These are phyloP conservation scores for Mycena latifolia DNA, from an alignment of 768 basidiomycete genomes.

Conservation along the genomic window DNA sequence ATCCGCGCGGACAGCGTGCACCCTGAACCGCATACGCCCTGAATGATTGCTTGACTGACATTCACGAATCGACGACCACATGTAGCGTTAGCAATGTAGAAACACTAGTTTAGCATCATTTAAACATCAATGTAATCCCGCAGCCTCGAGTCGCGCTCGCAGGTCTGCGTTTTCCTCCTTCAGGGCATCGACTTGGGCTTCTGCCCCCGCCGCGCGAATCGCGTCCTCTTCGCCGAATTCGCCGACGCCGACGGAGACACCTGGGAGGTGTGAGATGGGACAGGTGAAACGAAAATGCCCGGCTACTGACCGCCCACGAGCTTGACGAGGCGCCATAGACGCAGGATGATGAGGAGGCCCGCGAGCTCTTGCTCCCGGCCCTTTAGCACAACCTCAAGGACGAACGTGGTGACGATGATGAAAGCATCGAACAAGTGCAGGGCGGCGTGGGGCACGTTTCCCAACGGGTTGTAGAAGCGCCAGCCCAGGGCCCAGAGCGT, in stretches of 20 bases:
- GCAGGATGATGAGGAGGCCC: conserved; percentile 76
- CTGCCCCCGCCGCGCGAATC: conserved; percentile 62
- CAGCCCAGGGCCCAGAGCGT: conserved; percentile 74
- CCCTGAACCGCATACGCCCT: not conserved
- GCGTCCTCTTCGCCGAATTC: conserved; percentile 71
- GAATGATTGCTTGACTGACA: not conserved
- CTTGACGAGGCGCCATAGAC: conserved; percentile 86
- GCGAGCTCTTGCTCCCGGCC: conserved; percentile 81
- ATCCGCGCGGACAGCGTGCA: conserved; percentile 24
- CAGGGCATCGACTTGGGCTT: conserved; percentile 59
- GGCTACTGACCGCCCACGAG: conserved; percentile 64
- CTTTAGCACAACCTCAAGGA: conserved; percentile 76
- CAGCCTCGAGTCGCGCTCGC: conserved; percentile 48
- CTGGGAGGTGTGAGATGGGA: conserved; percentile 48
- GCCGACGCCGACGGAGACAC: conserved; percentile 81
- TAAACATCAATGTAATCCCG: conserved; percentile 18
- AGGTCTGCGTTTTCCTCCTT: conserved; percentile 69
- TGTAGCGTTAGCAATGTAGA: conserved; percentile 33
- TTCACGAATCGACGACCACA: conserved; percentile 18
- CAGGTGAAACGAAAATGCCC: not conserved
- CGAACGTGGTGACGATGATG: conserved; percentile 80
- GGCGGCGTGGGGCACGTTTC: conserved; percentile 62
- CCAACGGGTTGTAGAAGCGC: conserved; percentile 73
- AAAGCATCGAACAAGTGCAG: conserved; percentile 83
- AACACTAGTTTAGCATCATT: not conserved